Evolutionary conservation across 2,329 filamentous ascomycete genomes (phyloP).

Genomic region (Hawksworthiomyces lignivorus): DNA sequence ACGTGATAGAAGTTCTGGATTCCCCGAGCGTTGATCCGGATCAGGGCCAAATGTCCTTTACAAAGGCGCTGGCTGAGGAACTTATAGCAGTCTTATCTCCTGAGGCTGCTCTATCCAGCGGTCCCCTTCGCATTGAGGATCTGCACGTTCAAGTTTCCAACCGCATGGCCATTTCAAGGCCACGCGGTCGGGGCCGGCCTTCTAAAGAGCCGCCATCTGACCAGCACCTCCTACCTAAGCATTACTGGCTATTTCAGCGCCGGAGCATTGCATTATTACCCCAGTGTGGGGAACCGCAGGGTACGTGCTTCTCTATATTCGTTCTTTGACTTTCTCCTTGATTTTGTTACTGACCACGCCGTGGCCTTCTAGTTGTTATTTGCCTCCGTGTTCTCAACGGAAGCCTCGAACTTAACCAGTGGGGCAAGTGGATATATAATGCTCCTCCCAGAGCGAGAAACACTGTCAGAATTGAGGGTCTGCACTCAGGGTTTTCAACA

Average conservation of each 20-base stretch:
- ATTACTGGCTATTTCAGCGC: conserved; percentile 10
- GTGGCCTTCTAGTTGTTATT: conserved; percentile 9
- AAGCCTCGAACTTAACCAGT: conserved; percentile 9
- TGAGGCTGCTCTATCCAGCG: not conserved
- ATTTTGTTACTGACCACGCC: not conserved
- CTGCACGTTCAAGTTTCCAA: conserved; percentile 4
- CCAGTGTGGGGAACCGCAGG: conserved; percentile 10
- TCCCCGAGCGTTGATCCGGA: conserved; percentile 7
- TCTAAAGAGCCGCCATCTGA: conserved; percentile 10
- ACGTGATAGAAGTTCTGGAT: conserved; percentile 14
- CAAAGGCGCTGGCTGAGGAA: conserved; percentile 13
- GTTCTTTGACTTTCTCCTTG: not conserved
- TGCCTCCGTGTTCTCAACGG: conserved; percentile 14
- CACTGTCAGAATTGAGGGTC: conserved; percentile 13
- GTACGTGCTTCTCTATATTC: conserved; percentile 1
- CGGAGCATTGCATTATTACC: conserved; percentile 14
- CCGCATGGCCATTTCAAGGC: conserved; percentile 11
- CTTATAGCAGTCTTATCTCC: no score
- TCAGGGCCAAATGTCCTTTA: conserved; percentile 4
- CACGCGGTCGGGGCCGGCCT: conserved; percentile 11
- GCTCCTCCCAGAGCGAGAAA: conserved; percentile 7
- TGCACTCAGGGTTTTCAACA: conserved; percentile 13
- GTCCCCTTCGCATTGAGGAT: conserved; percentile 3
- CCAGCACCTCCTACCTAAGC: conserved; percentile 8
- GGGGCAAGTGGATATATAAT: conserved; percentile 16